A percentile compares a stretch with the other conserved stretches of the same genome.
phyloP scores from a whole-genome alignment of 495 filamentous ascomycete genomes.

The Monascus purpureus region DNA sequence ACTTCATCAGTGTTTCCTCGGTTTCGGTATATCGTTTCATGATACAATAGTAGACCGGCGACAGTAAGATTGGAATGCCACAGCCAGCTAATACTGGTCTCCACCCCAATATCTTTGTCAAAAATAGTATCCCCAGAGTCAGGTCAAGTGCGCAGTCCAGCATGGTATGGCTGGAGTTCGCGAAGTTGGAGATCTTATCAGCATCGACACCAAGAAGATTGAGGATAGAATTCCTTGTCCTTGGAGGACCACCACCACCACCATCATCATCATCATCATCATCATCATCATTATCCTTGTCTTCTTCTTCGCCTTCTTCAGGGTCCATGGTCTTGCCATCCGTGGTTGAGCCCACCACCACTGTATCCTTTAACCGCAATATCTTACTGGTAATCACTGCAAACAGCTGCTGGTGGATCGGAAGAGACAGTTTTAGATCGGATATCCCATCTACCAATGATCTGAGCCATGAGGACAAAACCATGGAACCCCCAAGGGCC shows the following conservation, averaged over 20 bases:
- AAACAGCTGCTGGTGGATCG: background rate
- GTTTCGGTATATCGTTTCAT: constrained; percentile 46
- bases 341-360: no score
- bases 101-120: constrained; percentile 53
- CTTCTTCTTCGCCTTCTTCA: no score
- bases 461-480: no score
- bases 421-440: no score
- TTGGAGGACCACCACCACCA: constrained; percentile 3
- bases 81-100: constrained; percentile 46
- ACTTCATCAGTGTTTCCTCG: constrained; percentile 54
- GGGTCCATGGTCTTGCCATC: no score
- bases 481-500: no score
- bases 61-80: constrained; percentile 38
- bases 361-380: background rate
- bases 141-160: constrained; percentile 37
- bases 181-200: constrained; percentile 47
- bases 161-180: constrained; percentile 42
- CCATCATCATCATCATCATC: no score
- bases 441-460: no score
- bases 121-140: constrained; percentile 46
- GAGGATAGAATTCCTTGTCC: constrained; percentile 48
- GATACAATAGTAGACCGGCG: constrained; percentile 48
- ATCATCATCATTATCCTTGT: no score
- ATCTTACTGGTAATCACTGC: background rate
- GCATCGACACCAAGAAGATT: constrained; percentile 61